Evolutionary conservation across 1,284 basidiomycete species (phyloP), one percentile per base, ranked within the genome.

Genomic region (Gomphus sp.): DNA sequence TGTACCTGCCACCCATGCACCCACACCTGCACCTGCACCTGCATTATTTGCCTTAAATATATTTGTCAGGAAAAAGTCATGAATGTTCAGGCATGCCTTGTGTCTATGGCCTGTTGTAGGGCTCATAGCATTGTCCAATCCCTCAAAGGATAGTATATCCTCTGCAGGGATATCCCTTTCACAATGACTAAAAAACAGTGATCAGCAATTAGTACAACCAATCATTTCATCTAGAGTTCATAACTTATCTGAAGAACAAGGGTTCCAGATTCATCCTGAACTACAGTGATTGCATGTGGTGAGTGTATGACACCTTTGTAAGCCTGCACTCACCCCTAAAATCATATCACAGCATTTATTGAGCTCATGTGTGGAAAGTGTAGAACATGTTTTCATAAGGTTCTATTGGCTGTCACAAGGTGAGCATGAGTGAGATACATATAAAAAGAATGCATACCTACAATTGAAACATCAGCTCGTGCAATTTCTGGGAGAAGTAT

Each of bases 311-410:
- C 47, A 54, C 57, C 67, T 79, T 22, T 78, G 47, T 16, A n/a
- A 50, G 47, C 56, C 39, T 16, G 28, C 37, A 1, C 80, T 78
- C 39, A 89, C 86, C 16, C 87, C 85, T 44, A 81, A 69, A 49
- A 78, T 70, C 59, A 82, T 79, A 68, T 91, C 89, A 65, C 85
- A 89, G 31, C 80, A 75, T 64, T 78, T 78, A 75, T 91, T 91
- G 57, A 91, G 73, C 65, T 87, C 85, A 48, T 80, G 79, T 14
- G 87, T 87, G 28, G 84, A 86, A 31, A 77, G 74, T 8, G 83
- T 86, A 58, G 84, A 88, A 7, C 87, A 80, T 1, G 86, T 90
- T 67, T 91, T 88, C 36, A 91, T 80, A 67, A 85, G 91, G 54
- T 85, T 60, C 82, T 82, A 67, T 91, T 86, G 61, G 78, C 87